phyloP scores from a whole-genome alignment of 768 basidiomycete genomes.

The Mycena crocata region DNA sequence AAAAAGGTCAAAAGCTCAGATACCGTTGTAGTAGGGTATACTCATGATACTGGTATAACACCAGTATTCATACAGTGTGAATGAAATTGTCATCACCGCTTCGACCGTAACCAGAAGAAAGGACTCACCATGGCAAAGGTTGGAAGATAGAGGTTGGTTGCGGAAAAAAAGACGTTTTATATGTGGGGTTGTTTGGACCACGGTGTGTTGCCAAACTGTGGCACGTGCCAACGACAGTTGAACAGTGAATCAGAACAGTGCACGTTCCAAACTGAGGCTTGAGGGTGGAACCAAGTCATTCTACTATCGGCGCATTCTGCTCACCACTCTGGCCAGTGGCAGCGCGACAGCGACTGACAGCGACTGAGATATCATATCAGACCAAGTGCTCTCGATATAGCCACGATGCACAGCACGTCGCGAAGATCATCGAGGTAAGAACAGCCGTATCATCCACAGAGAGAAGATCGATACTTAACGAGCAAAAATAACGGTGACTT shows the following conservation, averaged over 20 bases:
- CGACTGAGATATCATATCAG: too few relatives aligned
- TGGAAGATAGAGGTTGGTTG: background rate
- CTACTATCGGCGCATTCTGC: too few relatives aligned
- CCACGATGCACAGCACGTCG: constrained; percentile 11
- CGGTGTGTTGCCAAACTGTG: too few relatives aligned
- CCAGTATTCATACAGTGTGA: constrained; percentile 81
- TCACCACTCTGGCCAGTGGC: too few relatives aligned
- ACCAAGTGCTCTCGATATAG: too few relatives aligned
- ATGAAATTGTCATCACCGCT: constrained; percentile 69
- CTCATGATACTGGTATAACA: constrained; percentile 61
- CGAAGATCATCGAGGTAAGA: background rate
- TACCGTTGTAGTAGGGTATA: constrained; percentile 84
- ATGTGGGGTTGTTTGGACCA: background rate
- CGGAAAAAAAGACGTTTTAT: background rate
- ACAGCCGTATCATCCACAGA: constrained; percentile 4
- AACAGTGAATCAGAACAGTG: too few relatives aligned
- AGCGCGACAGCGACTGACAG: too few relatives aligned
- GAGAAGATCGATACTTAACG: background rate
- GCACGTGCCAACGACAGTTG: too few relatives aligned
- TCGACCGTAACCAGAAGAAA: constrained; percentile 11
- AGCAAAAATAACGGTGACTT: too few relatives aligned
- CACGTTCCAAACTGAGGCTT: too few relatives aligned
- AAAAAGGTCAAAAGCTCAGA: constrained; percentile 62
- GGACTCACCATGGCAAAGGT: constrained; percentile 38
- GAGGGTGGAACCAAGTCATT: too few relatives aligned